Base-by-base conservation (phyloP, 2,329 filamentous ascomycete genomes). In the Xylaria hypoxylon region DNA sequence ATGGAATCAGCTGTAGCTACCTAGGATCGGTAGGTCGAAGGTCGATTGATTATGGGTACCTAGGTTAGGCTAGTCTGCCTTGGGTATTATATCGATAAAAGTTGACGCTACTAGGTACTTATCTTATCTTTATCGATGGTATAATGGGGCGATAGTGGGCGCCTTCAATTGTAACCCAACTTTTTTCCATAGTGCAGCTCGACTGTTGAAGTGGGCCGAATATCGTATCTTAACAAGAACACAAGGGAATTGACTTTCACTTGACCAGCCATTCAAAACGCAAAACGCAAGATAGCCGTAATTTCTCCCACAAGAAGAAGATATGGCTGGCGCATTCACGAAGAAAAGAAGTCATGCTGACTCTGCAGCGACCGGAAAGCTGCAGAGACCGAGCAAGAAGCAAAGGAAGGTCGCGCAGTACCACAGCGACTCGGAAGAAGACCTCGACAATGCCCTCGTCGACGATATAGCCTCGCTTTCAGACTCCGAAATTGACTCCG, bases 371-470 rank as follows among this genome's bases (percentile, higher is more conserved):
- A 64, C 72, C 31, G 77, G 57, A 57, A 67, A 77, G 38, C 70
- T 74, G 2, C 74, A 76, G 50, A 79, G 82, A 15, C 85, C 85
- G 0, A 77, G 78, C 24, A 88, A 88, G 79, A 87, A 79, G 77
- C 81, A 80, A 74, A 82, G 81, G 77, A 82, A 79, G 77, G 80
- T 82, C 65, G 72, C 83, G 65, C 78, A 81, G 62, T 86, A 87
- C 77, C 80, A 86, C 77, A 86, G 84, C 79, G 83, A 83, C 64
- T 84, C 82, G n/a, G 84, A 88, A n/a, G 85, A 87, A 62, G 85
- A 87, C 60, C 81, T 88, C 59, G 82, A 86, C 72, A 84, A 87
- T 70, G 82, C 83, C 47, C 75, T 77, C 5, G 84, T 83, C 19
- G 86, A 88, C 65, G 84, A 87, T 47, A 79, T 82, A 47, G 80